These are phyloP conservation scores for Phytophthora boehmeriae DNA, from an alignment of 352 stramenopile genomes.

Conservation along the genomic window DNA sequence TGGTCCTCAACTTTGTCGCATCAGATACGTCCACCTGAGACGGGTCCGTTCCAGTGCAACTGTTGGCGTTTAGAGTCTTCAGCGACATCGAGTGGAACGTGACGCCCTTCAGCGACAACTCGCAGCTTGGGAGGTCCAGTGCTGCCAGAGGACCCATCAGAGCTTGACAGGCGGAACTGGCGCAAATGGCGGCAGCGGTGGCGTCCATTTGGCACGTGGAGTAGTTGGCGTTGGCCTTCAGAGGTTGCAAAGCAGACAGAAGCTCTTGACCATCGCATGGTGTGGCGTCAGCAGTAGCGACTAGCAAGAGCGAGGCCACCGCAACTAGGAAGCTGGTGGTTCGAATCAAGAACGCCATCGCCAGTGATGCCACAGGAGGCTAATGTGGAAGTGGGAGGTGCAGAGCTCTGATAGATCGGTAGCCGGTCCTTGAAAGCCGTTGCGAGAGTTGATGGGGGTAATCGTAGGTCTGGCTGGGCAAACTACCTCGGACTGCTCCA, in stretches of 20 bases:
- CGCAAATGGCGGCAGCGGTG: constrained; percentile 19
- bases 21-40: constrained; percentile 1
- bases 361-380: not conserved
- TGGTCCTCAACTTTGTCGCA: constrained; percentile 21
- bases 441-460: too few species aligned
- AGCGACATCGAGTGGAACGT: constrained; percentile 13
- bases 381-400: not conserved
- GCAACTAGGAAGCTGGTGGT: not conserved
- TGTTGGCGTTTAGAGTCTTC: not conserved
- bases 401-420: not conserved
- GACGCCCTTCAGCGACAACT: constrained; percentile 20
- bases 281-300: not conserved
- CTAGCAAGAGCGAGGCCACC: not conserved
- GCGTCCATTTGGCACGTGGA: constrained; percentile 17
- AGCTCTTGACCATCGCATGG: constrained; percentile 1
- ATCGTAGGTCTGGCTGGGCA: too few species aligned
- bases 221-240: constrained; percentile 17
- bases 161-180: constrained; percentile 16
- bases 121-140: constrained; percentile 13
- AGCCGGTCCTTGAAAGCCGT: too few species aligned
- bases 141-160: constrained; percentile 9
- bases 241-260: constrained; percentile 3
- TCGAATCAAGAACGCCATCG: constrained; percentile 1
- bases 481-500: too few species aligned
- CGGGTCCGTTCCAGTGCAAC: not conserved